Evolutionary conservation across 495 filamentous ascomycete genomes (phyloP), one percentile per base, ranked within the genome.

Genomic region (Copromyces sp.): DNA sequence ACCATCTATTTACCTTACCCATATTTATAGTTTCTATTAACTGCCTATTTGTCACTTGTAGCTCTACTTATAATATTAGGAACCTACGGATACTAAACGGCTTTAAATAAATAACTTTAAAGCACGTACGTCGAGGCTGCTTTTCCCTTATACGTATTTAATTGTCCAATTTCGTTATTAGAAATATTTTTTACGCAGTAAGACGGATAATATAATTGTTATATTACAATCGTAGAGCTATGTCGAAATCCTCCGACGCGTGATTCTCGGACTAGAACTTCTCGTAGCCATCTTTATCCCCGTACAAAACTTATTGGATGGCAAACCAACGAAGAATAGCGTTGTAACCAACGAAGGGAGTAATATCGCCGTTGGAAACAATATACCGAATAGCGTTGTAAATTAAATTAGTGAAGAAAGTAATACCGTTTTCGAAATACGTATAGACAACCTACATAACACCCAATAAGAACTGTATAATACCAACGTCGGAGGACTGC

Each of bases 241-340:
- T n/a, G n/a, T n/a, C n/a, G n/a, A n/a, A n/a, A n/a, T n/a, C n/a
- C n/a, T n/a, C n/a, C n/a, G n/a, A n/a, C n/a, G n/a, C n/a, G n/a
- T n/a, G n/a, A n/a, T n/a, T n/a, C 80, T 93, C 90, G 5, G 91
- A 92, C 90, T 91, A 93, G 80, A 88, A 92, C 78, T 92, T 92
- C 76, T 92, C 81, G 39, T 89, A 87, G 20, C 88, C 88, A 68
- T 89, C 85, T 71, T 87, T 85, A 42, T 86, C 82, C 73, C 82
- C 74, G 79, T 91, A 92, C 9, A 86, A 86, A 44, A 92, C 87
- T 69, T 90, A 83, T 79, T 92, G 90, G 59, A 93, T 85, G 44
- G 91, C 90, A 69, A 84, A 83, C 90, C 90, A 93, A 69, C 90
- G 86, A 39, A 93, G 84, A 70, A 92, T 84, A 61, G 90, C 91